Conservation (phyloP, 2,329 filamentous ascomycete genomes). For the Claviceps citrina region DNA sequence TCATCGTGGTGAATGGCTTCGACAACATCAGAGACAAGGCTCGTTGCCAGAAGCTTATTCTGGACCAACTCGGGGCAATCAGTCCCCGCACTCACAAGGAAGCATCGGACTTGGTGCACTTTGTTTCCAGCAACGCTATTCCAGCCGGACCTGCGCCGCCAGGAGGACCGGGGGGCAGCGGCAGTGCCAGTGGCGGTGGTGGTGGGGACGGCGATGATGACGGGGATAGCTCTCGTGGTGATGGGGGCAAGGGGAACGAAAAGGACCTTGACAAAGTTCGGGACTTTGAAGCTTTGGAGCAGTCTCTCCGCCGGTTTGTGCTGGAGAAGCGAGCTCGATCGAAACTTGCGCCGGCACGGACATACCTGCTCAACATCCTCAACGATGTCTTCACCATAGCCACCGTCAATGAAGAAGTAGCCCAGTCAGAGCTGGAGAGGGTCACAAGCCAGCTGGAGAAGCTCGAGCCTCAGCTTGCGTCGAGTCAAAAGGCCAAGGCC, state of each 20-base stretch:
- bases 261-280: constrained; percentile 78
- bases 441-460: constrained; percentile 67
- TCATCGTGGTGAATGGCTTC: constrained; percentile 96
- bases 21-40: constrained; percentile 87
- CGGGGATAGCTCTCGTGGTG: constrained; percentile 39
- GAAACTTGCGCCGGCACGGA: constrained; percentile 88
- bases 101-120: constrained; percentile 82
- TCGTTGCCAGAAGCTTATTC: constrained; percentile 78
- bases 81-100: constrained; percentile 91
- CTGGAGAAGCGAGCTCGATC: constrained; percentile 89
- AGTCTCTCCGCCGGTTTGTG: constrained; percentile 80
- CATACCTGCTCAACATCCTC: constrained; percentile 85
- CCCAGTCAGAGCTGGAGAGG: constrained; percentile 68
- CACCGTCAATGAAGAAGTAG: constrained; percentile 73
- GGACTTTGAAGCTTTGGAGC: constrained; percentile 81
- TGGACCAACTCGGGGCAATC: constrained; percentile 76
- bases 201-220: constrained; percentile 41
- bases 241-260: constrained; percentile 57
- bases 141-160: constrained; percentile 50
- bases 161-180: constrained; percentile 38
- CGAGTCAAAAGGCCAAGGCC: constrained; percentile 62
- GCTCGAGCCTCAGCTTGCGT: constrained; percentile 72
- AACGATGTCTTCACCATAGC: constrained; percentile 75
- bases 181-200: constrained; percentile 41
- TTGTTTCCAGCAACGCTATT: constrained; percentile 92